Base-by-base conservation (phyloP, 208 protist species). In the Leptomonas pyrrhocoris region DNA sequence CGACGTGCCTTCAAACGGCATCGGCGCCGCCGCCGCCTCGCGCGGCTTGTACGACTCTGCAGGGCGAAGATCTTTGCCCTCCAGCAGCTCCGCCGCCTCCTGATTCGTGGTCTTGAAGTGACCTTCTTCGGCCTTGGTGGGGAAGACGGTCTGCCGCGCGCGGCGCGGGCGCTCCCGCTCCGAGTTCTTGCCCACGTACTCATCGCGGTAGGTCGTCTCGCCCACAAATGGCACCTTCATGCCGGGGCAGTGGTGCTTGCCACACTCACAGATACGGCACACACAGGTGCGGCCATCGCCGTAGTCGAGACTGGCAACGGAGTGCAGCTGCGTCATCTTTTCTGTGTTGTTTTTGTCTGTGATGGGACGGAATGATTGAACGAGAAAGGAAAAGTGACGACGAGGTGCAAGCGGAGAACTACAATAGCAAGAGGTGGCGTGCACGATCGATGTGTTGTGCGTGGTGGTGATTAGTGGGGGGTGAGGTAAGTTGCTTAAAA, bases 81-180 rank as follows among this genome's bases (percentile, higher is more conserved):
- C 57, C 23, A 95, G 82, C 72, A 83, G 70, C 70, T 94, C 91
- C 30, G 85, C 88, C n/a, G 91, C 91, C 72, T 90, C 86, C 79
- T 96, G 88, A 60, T 96, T 93, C 21, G 89, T 96, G 8, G 91
- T 96, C 63, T 93, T 92, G 71, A 92, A 96, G 75, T 96, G 91
- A 31, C 84, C 88, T 21, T 89, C 88, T 64, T 93, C 88, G 49
- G 88, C 88, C 63, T 93, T 94, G 23, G 79, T 86, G 34, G 85
- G 85, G 40, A 90, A 84, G n/a, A 90, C 78, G 11, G 80, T 69
- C 19, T 68, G 77, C 27, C 77, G 84, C 0, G 45, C 53, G 30
- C 67, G 77, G 61, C 81, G 80, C 40, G 74, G 61, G 3, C 74
- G 76, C 30, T 92, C 85, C 5, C 78, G 82, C 54, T 92, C 88